phyloP scores from a whole-genome alignment of 805 yeast genomes.

The Ogataea zsoltii region DNA sequence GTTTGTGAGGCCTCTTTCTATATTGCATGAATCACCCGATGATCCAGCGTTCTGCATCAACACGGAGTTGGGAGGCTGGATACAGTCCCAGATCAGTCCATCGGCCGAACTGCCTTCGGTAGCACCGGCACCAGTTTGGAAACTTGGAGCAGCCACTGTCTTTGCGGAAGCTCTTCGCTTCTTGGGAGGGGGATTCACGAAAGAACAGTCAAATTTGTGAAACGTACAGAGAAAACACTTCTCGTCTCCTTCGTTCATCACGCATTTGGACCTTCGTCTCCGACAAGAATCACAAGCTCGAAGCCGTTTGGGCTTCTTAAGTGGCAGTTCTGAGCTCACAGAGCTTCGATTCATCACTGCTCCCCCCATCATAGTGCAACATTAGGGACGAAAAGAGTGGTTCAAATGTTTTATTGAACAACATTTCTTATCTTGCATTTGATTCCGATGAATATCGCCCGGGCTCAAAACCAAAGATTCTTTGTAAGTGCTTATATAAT shows the following conservation, averaged over 20 bases:
- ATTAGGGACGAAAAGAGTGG: too few relatives aligned
- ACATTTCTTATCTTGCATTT: too few relatives aligned
- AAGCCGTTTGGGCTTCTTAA: background rate
- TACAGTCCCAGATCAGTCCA: too few relatives aligned
- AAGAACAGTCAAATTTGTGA: conserved; percentile 18
- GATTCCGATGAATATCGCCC: too few relatives aligned
- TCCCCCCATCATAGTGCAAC: background rate
- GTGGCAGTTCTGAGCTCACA: background rate
- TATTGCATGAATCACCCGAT: too few relatives aligned
- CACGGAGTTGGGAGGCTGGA: too few relatives aligned
- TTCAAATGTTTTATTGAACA: too few relatives aligned
- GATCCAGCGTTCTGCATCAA: too few relatives aligned
- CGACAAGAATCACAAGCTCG: conserved; percentile 22
- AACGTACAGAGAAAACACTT: conserved; percentile 18
- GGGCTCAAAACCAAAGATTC: too few relatives aligned
- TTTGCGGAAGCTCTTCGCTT: conserved; percentile 6
- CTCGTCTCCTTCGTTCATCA: conserved; percentile 9
- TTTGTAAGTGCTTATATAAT: too few relatives aligned
- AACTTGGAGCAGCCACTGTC: background rate
- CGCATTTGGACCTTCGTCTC: conserved; percentile 20
- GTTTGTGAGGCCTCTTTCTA: too few relatives aligned
- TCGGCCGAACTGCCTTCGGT: too few relatives aligned
- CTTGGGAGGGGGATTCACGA: conserved; percentile 19
- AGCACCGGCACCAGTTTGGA: background rate
- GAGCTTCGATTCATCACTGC: background rate